Evolutionary conservation across 202 grass and related monocot genomes (phyloP), one percentile per base, ranked within the genome.

Genomic region (Schoenoplectus triqueter): DNA sequence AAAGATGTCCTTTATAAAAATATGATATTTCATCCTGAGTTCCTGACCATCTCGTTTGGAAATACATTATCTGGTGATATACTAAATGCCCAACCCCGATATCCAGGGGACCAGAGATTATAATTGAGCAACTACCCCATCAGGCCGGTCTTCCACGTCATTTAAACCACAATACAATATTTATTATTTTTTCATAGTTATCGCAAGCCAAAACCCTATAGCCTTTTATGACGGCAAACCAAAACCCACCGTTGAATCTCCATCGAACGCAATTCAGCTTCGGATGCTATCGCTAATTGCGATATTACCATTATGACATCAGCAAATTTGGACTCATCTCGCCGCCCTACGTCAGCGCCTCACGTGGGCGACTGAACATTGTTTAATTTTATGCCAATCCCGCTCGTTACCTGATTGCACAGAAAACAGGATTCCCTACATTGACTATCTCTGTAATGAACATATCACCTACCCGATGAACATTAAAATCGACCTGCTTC

Each of bases 261-360:
- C 8, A 83, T 83, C 64, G 41, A 45, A 2, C 18, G 47, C 9
- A 1, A 14, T 14, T 21, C 4, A 64, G 66, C 0, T 7, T 2
- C 11, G 0, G 57, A 48, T 50, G 79, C 15, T 3, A 67, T 21
- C 2, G 40, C 61, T 66, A 22, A 3, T 50, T 64, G 57, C 78
- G 57, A 66, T 40, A 61, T 21, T 59, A 5, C 7, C 42, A 0
- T 8, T 3, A 1, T 84, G 85, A 85, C 87, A 85, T 66, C 18
- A 57, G 1, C 2, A 0, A 0, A 8, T 13, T 14, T 82, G 89
- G 87, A 86, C 85, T 54, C 46, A 87, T 88, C 59, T 40, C 7
- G 92, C 92, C 92, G 92, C 92, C 92, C 76, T 95, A 95, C 87
- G 88, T 95, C 84, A 95, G 9, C 46, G 0, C 15, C 7, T 86